A percentile compares a stretch with the other conserved stretches of the same genome.
phyloP scores from a whole-genome alignment of 441 rosid genomes.

The Pelargonium citronellum region DNA sequence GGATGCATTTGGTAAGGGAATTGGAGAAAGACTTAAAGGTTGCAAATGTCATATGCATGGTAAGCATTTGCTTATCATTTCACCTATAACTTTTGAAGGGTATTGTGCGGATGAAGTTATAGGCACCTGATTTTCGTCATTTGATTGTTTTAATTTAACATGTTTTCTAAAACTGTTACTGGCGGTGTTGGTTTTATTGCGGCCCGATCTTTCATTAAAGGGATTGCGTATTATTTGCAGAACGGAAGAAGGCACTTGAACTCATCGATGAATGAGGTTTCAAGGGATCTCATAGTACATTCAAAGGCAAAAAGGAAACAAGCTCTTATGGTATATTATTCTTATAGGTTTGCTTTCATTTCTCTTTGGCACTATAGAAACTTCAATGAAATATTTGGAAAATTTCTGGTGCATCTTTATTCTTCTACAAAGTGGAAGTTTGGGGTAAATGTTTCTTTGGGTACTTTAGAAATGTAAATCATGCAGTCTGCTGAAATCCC shows the following conservation, averaged over 20 bases:
- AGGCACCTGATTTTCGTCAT: background rate
- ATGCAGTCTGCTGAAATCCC: background rate
- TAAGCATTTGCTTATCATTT: slow-evolving; percentile 30
- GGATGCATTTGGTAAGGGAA: slow-evolving; percentile 96
- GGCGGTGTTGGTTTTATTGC: slow-evolving; percentile 12
- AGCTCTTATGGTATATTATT: slow-evolving; percentile 68
- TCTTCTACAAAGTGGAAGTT: background rate
- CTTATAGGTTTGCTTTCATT: slow-evolving; percentile 7
- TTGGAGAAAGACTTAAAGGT: slow-evolving; percentile 95
- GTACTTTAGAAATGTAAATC: background rate
- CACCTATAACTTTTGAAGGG: slow-evolving; percentile 4
- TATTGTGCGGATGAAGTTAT: background rate
- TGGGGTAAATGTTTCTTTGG: background rate
- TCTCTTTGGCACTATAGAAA: background rate
- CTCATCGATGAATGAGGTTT: slow-evolving; percentile 87
- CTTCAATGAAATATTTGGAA: background rate
- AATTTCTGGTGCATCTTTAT: background rate
- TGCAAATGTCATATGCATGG: slow-evolving; percentile 94
- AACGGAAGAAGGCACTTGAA: slow-evolving; percentile 91
- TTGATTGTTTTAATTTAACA: background rate
- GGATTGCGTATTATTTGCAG: slow-evolving; percentile 38
- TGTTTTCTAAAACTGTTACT: slow-evolving; percentile 8
- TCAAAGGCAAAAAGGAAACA: slow-evolving; percentile 83
- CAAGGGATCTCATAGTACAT: slow-evolving; percentile 95
- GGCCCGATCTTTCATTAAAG: slow-evolving; percentile 23